Evolutionary conservation across 73 alveolate species (phyloP), one percentile per base, ranked within the genome.

Genomic region (Uronychia binucleata): DNA sequence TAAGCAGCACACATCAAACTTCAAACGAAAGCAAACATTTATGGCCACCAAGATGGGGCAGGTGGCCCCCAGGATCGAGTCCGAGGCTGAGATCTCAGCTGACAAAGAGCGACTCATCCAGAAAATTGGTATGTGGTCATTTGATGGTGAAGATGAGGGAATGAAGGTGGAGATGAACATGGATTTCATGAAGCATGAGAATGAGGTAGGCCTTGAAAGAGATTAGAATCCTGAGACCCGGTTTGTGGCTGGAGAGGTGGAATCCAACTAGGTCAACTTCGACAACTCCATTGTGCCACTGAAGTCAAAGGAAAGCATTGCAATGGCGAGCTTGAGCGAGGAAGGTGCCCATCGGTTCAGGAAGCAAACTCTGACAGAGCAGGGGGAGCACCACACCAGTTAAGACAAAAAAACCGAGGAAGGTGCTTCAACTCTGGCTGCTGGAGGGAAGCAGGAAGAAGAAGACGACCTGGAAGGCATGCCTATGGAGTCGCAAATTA

Each of bases 401-500:
- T 19, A 46, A 46, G 67, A 46, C n/a, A 46, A 46, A 19, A 46
- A 46, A 46, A 46, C 67, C 19, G 67, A 46, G 67, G 67, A 46
- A 11, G 67, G 19, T 11, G 19, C 67, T 11, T 19, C 5, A 19
- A 11, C 5, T 46, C 67, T 11, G 19, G 19, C 19, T 46, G 5
- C 67, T 46, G 5, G 19, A 46, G n/a, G 19, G 67, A 19, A 19
- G 67, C 67, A 46, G 5, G 85, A 88, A 28, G 81, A 82, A 31
- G 92, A 89, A 1, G 92, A 78, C 28, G 19, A 46, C 19, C 67
- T 46, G 19, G 67, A 5, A 46, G 67, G 67, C 5, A 46, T 88
- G 28, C 91, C 91, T 11, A 19, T 59, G 19, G 96, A 90, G 77
- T 81, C 93, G 1, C 79, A 90, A 26, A 86, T 90, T 33, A 33